Evolutionary conservation across 176 grass and related monocot species (phyloP).

Genomic region (Phyllostachys edulis): DNA sequence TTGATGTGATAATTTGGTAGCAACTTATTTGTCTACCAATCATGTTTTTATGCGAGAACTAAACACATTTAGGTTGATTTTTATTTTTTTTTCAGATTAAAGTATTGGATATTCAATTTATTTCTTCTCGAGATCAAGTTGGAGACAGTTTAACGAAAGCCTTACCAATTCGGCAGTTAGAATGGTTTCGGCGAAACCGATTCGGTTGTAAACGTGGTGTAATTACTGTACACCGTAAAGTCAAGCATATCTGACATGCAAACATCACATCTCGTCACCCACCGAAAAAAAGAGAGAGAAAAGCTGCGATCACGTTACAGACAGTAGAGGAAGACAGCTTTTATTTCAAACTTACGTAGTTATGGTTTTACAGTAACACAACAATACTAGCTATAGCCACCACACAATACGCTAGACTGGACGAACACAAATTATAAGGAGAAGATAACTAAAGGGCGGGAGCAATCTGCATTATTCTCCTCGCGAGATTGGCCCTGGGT

Average conservation of each 20-base stretch:
- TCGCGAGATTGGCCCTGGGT: neutral
- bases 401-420: neutral
- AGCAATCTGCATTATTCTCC: conserved; percentile 43
- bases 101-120: too few species aligned
- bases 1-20: too few species aligned
- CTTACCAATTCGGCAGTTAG: too few species aligned
- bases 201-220: too few species aligned
- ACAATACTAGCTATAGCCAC: conserved; percentile 5
- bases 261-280: neutral
- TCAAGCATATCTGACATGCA: neutral
- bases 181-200: too few species aligned
- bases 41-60: too few species aligned
- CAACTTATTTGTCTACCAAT: too few species aligned
- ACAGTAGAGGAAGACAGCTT: neutral
- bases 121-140: too few species aligned
- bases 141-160: too few species aligned
- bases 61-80: too few species aligned
- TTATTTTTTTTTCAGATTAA: too few species aligned
- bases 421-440: neutral
- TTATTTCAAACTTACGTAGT: conserved; percentile 28
- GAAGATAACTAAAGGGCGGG: neutral
- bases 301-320: neutral
- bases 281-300: neutral
- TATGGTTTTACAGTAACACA: conserved; percentile 22
- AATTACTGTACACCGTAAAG: too few species aligned